Conservation (phyloP, 169 alveolate species). For the Cryptosporidium viatorum region DNA sequence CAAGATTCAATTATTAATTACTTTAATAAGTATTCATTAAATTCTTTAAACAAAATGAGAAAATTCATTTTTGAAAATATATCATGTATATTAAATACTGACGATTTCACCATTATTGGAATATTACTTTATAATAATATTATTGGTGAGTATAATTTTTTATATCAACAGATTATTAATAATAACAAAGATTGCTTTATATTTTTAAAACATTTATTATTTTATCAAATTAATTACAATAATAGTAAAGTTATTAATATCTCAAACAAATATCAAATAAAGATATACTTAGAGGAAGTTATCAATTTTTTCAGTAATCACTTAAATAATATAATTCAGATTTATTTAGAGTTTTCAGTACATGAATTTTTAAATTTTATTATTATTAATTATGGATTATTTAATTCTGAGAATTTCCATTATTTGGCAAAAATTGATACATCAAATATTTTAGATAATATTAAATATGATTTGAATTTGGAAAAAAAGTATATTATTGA, state of each 20-base stretch:
- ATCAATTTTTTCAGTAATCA: neutral
- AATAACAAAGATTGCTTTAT: slow-evolving; percentile 1
- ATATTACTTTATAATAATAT: neutral
- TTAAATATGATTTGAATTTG: neutral
- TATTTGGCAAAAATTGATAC: neutral
- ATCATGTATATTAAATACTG: slow-evolving; percentile 41
- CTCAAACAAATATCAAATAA: neutral
- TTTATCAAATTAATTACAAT: slow-evolving; percentile 6
- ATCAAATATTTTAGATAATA: neutral
- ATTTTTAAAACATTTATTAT: slow-evolving; percentile 1
- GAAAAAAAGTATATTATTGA: slow-evolving; percentile 26
- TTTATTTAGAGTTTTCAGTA: slow-evolving; percentile 8
- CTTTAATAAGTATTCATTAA: neutral
- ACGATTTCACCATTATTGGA: slow-evolving; percentile 3
- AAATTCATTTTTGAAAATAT: slow-evolving; percentile 12
- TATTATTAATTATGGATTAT: neutral
- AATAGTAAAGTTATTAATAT: neutral
- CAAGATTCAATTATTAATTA: slow-evolving; percentile 1
- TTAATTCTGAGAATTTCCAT: neutral
- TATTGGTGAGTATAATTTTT: neutral
- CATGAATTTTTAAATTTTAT: neutral
- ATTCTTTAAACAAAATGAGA: neutral
- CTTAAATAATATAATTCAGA: neutral
- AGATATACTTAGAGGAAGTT: neutral
- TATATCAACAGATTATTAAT: neutral